These are phyloP conservation scores for Suhomyces anneliseae DNA, from an alignment of 1,139 yeast species.

Conservation along the genomic window DNA sequence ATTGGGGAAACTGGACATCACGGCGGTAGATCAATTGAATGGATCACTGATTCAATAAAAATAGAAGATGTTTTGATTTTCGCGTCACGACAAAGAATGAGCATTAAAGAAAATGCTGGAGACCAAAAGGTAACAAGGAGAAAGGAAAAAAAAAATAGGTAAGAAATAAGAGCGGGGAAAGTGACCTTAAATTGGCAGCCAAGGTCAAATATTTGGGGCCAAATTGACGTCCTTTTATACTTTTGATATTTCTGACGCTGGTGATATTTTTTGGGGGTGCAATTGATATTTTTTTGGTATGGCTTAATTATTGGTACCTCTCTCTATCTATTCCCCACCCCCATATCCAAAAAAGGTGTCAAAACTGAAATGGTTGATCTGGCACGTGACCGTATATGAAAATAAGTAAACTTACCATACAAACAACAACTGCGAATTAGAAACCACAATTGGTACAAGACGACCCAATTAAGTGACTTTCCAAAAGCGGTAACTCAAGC, in stretches of 20 bases:
- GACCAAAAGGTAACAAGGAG: neutral
- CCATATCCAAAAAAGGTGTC: neutral
- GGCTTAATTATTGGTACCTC: too few relatives aligned
- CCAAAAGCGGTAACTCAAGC: too few relatives aligned
- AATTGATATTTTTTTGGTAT: too few relatives aligned
- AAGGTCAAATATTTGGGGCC: too few relatives aligned
- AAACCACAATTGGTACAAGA: neutral
- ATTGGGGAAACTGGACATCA: conserved; percentile 28
- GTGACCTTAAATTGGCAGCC: too few relatives aligned
- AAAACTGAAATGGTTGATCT: neutral
- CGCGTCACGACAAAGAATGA: neutral
- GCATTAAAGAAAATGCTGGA: neutral
- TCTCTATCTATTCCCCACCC: too few relatives aligned
- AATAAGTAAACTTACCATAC: neutral
- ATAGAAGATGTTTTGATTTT: neutral
- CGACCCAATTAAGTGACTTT: too few relatives aligned
- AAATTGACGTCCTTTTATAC: too few relatives aligned
- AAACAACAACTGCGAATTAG: neutral
- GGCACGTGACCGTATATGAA: neutral
- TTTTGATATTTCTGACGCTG: too few relatives aligned
- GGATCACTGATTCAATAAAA: neutral
- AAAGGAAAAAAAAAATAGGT: too few relatives aligned
- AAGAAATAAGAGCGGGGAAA: too few relatives aligned
- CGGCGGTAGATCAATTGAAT: neutral
- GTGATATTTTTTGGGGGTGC: too few relatives aligned